These are phyloP conservation scores for Pseudocercospora fijiensis DNA, from an alignment of 2,329 filamentous ascomycete species.

Conservation along the genomic window DNA sequence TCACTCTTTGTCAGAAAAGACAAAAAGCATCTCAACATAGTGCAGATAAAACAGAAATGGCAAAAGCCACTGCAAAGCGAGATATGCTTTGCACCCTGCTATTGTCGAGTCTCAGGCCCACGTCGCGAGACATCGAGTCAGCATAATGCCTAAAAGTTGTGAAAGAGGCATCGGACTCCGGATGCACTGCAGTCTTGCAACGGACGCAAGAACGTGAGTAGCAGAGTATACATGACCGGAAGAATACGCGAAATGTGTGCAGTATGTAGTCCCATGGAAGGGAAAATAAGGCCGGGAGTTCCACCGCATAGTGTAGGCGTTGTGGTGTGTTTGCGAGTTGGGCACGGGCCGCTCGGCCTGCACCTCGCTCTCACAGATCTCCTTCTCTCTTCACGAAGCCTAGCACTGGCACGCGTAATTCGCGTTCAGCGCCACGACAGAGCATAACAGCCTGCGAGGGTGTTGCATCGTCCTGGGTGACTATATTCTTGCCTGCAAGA, in stretches of 20 bases:
- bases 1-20: not conserved
- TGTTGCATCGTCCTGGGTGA: constrained; percentile 21
- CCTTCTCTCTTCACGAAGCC: not conserved
- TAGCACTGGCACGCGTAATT: constrained; percentile 8
- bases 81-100: not conserved
- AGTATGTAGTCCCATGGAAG: not conserved
- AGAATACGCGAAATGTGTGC: not conserved
- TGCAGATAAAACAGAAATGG: constrained; percentile 8
- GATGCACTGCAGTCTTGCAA: not conserved
- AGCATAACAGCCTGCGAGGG: constrained; percentile 10
- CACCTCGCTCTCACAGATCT: constrained; percentile 5
- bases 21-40: not conserved
- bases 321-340: not conserved
- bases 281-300: not conserved
- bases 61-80: not conserved
- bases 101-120: not conserved
- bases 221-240: not conserved
- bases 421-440: constrained; percentile 14
- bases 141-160: not conserved
- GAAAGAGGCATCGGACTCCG: not conserved
- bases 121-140: not conserved
- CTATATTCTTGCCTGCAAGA: not conserved
- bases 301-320: not conserved
- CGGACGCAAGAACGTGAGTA: not conserved
- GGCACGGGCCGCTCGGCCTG: constrained; percentile 1